Percentiles rank a stretch among this genome's conserved stretches.
These are phyloP conservation scores for Oryza nivara DNA, from an alignment of 176 grass and related monocot genomes.

Conservation along the genomic window DNA sequence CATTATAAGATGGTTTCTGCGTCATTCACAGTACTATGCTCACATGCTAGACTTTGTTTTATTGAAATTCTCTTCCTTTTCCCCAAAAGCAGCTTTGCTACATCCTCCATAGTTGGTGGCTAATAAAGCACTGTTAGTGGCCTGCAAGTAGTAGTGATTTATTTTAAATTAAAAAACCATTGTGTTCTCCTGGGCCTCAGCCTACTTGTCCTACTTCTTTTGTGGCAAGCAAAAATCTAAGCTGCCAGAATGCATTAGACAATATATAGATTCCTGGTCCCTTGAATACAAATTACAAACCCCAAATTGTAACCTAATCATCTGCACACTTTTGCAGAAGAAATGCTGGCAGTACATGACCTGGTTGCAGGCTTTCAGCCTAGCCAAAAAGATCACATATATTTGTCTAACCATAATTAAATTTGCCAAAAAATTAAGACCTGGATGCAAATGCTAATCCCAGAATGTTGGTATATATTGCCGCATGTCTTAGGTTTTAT, in stretches of 20 bases:
- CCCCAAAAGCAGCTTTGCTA: constrained; percentile 21
- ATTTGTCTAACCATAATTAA: constrained; percentile 11
- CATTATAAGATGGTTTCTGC: neutral
- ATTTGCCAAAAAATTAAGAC: constrained; percentile 6
- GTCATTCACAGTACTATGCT: constrained; percentile 8
- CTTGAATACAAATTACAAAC: constrained; percentile 20
- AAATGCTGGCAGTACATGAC: constrained; percentile 2
- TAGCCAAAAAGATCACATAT: constrained; percentile 12
- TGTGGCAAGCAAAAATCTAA: constrained; percentile 45
- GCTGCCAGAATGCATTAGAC: constrained; percentile 43
- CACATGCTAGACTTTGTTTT: constrained; percentile 29
- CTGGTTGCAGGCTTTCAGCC: constrained; percentile 23
- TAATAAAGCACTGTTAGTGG: constrained; percentile 34
- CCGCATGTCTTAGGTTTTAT: constrained; percentile 41
- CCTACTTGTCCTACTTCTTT: constrained; percentile 35
- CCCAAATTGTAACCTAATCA: constrained; percentile 27
- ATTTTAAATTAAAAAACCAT: constrained; percentile 38
- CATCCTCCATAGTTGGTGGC: constrained; percentile 19
- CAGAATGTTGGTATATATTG: constrained; percentile 41
- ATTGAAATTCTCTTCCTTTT: constrained; percentile 7
- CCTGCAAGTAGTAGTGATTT: constrained; percentile 17
- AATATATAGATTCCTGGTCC: constrained; percentile 26
- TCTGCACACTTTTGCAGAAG: constrained; percentile 36
- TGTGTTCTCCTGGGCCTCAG: constrained; percentile 8
- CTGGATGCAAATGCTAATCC: constrained; percentile 2